Evolutionary conservation across 495 filamentous ascomycete genomes (phyloP), one percentile per base, ranked within the genome.

Genomic region (Beverwykella pulmonaria): DNA sequence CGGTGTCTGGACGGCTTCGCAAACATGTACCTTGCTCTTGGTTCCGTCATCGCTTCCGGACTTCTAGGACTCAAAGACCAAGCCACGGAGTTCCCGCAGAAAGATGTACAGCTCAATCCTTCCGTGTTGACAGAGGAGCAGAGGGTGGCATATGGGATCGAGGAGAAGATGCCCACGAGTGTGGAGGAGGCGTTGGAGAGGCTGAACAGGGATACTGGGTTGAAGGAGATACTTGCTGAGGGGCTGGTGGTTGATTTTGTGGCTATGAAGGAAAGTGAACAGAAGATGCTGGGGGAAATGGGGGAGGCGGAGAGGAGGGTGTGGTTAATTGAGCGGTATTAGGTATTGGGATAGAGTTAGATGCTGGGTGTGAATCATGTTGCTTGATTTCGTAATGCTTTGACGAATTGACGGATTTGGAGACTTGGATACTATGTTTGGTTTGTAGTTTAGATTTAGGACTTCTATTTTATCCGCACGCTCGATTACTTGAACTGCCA

Each of bases 1-100:
- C 86, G 88, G 71, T 80, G 80, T 65, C 67, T 90, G 22, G 90
- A 92, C 75, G 90, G 90, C 0, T 67, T 90, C 19, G 85, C 90
- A 3, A 93, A 92, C 68, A 82, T 87, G 53, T 92, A 92, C 70
- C 75, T 92, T 0, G 87, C 83, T 1, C 65, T 89, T 1, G 84
- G 86, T 14, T 88, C 88, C 0, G 73, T 96, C 8, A 70, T 96
- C 1, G 81, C 82, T 0, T 86, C 84, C 0, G 92, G 92, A 0
- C 77, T 83, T 9, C 55, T 83, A n/a, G 92, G 91, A 0, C 59
- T 92, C 5, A 70, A 74, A 2, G 76, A 75, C 8, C 71, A 76
- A 10, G 74, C 23, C 8, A 52, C 77, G 53, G 66, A 77, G 29
- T 70, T 92, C 41, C 78, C 71, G 20, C 5, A 50, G 46, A 63